phyloP scores from a whole-genome alignment of 2,329 filamentous ascomycete species.

The Colletotrichum agaves region DNA sequence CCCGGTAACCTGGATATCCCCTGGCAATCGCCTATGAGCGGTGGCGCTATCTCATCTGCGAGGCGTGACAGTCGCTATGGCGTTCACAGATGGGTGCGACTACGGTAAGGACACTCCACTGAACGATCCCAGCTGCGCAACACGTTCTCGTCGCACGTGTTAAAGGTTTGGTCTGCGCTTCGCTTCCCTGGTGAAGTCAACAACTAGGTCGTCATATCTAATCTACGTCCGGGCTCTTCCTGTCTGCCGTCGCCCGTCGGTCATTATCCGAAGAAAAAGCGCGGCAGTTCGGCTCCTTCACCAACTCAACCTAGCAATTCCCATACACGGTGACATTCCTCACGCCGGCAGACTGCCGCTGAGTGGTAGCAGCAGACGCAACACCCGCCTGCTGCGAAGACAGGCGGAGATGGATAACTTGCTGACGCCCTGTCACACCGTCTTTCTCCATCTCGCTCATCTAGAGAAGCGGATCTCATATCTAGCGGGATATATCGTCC shows the following conservation, averaged over 20 bases:
- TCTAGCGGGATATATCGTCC: background rate
- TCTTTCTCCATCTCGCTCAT: constrained; percentile 12
- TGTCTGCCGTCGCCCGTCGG: constrained; percentile 1
- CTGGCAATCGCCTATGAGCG: constrained; percentile 3
- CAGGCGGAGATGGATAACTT: background rate
- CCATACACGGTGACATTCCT: background rate
- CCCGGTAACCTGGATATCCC: constrained; percentile 21
- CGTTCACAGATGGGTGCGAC: too few relatives aligned
- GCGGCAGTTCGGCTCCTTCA: background rate
- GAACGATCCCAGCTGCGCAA: background rate
- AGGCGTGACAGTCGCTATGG: background rate
- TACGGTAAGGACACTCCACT: constrained; percentile 4
- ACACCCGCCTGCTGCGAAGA: constrained; percentile 12
- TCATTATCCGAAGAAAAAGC: constrained; percentile 2
- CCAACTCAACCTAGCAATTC: background rate
- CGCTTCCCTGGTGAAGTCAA: background rate
- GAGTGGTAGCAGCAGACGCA: constrained; percentile 20
- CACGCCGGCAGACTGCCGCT: background rate
- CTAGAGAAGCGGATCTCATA: background rate
- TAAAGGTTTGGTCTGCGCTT: constrained; percentile 9
- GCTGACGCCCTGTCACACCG: constrained; percentile 9
- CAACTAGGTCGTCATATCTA: background rate
- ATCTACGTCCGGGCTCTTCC: background rate
- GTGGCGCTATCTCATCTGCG: constrained; percentile 1
- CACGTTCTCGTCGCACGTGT: background rate